These are phyloP conservation scores for Sporothrix variecibatus DNA, from an alignment of 2,329 filamentous ascomycete species.

Conservation along the genomic window DNA sequence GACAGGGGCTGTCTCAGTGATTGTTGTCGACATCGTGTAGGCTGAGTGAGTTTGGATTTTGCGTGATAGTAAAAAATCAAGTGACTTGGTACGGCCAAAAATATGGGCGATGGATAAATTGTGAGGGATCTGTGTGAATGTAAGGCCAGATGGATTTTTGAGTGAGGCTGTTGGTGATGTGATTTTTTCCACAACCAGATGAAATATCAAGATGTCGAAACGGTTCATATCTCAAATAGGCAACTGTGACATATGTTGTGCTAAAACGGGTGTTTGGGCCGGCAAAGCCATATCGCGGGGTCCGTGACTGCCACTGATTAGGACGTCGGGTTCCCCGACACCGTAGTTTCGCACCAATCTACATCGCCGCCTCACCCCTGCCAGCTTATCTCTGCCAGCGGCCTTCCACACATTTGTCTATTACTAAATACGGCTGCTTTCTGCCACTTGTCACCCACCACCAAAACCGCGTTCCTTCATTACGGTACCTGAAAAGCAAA, in stretches of 20 bases:
- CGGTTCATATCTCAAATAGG: background rate
- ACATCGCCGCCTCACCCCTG: background rate
- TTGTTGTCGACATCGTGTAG: conserved; percentile 2
- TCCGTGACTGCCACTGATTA: background rate
- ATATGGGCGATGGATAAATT: too few relatives aligned
- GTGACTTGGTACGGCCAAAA: too few relatives aligned
- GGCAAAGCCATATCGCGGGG: background rate
- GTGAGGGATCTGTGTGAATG: background rate
- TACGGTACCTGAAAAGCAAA: background rate
- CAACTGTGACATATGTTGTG: background rate
- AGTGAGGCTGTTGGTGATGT: background rate
- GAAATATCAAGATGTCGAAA: background rate
- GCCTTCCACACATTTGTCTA: too few relatives aligned
- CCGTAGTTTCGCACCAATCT: background rate
- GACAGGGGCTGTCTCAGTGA: background rate
- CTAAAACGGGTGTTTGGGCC: background rate
- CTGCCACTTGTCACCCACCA: background rate
- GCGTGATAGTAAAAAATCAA: background rate
- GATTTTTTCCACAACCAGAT: background rate
- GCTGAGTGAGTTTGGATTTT: background rate
- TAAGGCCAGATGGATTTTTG: background rate
- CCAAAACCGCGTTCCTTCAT: too few relatives aligned
- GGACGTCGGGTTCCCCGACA: conserved; percentile 6
- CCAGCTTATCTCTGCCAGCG: background rate
- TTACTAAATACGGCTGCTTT: conserved; percentile 11